Evolutionary conservation across 305 asterid species (phyloP).

Genomic region (Solanum hybrid): DNA sequence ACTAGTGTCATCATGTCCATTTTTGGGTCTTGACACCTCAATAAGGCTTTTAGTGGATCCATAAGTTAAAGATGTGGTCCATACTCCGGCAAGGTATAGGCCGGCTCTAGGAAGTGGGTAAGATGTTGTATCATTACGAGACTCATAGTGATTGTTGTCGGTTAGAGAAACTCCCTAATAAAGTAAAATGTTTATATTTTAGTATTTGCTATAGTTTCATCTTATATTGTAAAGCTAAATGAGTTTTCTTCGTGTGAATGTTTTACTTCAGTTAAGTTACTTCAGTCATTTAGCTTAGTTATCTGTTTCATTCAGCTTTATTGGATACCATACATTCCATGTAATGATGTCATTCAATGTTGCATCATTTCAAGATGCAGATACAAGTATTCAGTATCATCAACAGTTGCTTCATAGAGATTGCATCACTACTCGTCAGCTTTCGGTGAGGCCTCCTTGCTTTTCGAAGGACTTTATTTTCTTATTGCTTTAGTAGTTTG

Average conservation of each 20-base stretch:
- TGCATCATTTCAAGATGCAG: neutral
- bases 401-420: neutral
- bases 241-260: neutral
- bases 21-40: neutral
- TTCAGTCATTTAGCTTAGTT: neutral
- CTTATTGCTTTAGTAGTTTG: neutral
- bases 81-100: neutral
- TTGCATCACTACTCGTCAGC: neutral
- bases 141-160: neutral
- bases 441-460: neutral
- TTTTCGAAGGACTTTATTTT: neutral
- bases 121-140: neutral
- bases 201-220: neutral
- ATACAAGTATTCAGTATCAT: neutral
- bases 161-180: neutral
- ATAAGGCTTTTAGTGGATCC: neutral
- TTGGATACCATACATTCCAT: neutral
- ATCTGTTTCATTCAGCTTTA: neutral
- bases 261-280: neutral
- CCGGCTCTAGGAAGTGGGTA: neutral
- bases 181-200: neutral
- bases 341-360: neutral
- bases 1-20: too few species aligned
- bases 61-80: too few species aligned
- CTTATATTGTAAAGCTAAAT: neutral